Evolutionary conservation across 225 moss, liverwort and hornwort genomes (phyloP), one percentile per base, ranked within the genome.

Genomic region (Takakia lepidozioides): DNA sequence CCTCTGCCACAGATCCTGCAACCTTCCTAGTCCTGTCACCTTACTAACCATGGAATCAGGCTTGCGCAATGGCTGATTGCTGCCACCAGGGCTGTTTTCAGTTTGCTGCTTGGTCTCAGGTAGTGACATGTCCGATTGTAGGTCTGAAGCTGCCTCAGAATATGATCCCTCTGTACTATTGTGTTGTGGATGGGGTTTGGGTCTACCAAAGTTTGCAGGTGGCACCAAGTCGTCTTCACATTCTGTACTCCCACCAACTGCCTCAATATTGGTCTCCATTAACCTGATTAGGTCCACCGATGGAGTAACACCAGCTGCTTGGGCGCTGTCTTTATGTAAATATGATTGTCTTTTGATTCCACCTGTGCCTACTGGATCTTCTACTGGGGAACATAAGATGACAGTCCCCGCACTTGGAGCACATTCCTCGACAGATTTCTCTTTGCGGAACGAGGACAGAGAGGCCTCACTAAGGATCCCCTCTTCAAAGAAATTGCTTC

Each of bases 1-100:
- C 29, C 71, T 80, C 28, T 77, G 85, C 92, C 92, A 88, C 1
- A 85, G 58, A n/a, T 85, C 83, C 67, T 87, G 60, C 83, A 60
- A 50, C 65, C 71, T 80, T 47, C 50, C 27, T 10, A 24, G 10
- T 4, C 35, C 55, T 27, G 64, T 49, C 36, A 27, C 48, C 23
- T 64, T 30, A 49, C 57, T 62, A 27, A 58, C 14, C 9, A 20
- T 24, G 10, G 22, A 14, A 24, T 24, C 14, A 4, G 6, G 21
- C 0, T 13, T 24, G 22, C 14, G 14, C 25, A 10, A 21, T 14
- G 25, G 14, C 10, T 10, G 2, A 2, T 46, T 8, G 14, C 23
- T 24, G 9, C n/a, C n/a, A n/a, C 45, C 45, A 46, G 23, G 25
- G 2, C 6, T 21, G 22, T 24, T 21, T 25, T 46, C 22, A 9